Base-by-base conservation (phyloP, 225 moss, liverwort and hornwort species). In the Straminergon stramineum region DNA sequence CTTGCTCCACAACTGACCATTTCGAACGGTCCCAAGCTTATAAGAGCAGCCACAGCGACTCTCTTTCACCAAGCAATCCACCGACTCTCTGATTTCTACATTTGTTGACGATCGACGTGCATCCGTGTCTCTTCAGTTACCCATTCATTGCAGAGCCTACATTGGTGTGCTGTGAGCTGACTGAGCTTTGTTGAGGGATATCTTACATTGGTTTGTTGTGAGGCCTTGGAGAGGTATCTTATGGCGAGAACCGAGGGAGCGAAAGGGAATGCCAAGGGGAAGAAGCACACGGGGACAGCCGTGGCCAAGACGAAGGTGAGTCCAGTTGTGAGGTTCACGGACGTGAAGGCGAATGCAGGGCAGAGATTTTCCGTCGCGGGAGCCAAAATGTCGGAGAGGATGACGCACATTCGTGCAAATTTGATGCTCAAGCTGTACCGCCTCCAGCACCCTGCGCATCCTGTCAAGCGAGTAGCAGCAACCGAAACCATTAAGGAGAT, bases 401-500 rank as follows among this genome's bases (percentile, higher is more conserved):
- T 89, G 91, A 74, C 85, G 13, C 90, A 94, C 67, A 76, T 91
- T 24, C 92, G 87, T 61, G 94, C 91, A 3, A 85, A 89, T 64
- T n/a, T 92, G 68, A 90, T 91, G 92, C 94, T 94, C 28, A 90
- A 91, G 87, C 52, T 94, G 60, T 76, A 92, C 83, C 91, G 85
- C 18, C 43, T 94, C 31, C 92, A 92, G 90, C 94, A 94, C 51
- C 92, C 92, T 23, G n/a, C 82, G 35, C 92, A 94, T 75, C 92
- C 92, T 23, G 90, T 92, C 55, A 91, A 92, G 85, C 61, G 90
- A 74, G 92, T 94, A 85, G 92, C 94, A 18, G 92, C 94, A 37
- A 81, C 91, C 10, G 91, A 94, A 48, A 87, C 56, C 30, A 92
- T 92, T 79, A 87, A 85, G 53, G 87, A 89, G 32, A 87, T 91